Conservation (phyloP, 352 stramenopile genomes). For the Phytophthora ramorum region DNA sequence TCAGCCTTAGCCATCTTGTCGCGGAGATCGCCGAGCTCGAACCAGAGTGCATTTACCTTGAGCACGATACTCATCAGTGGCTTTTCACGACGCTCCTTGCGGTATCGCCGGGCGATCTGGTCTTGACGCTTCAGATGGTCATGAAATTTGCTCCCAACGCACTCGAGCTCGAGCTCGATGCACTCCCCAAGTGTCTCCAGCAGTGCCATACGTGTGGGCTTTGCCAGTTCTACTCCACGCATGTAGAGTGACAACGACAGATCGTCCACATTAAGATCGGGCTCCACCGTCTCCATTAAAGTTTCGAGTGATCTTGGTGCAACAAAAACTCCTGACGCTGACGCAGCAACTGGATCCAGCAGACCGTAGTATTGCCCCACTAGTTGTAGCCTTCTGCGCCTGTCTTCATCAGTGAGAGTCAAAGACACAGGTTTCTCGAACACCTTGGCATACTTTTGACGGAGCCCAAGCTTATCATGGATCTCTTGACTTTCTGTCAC, state of each 20-base stretch:
- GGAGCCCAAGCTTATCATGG: conserved; percentile 45
- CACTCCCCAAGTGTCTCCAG: conserved; percentile 66
- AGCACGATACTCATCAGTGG: conserved; percentile 40
- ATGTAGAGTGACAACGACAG: conserved; percentile 67
- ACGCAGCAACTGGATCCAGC: conserved; percentile 23
- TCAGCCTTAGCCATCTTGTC: conserved; percentile 53
- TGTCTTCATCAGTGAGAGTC: conserved; percentile 53
- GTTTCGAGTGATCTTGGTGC: conserved; percentile 34
- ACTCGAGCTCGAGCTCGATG: conserved; percentile 73
- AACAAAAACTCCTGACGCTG: conserved; percentile 10
- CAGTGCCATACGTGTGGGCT: conserved; percentile 63
- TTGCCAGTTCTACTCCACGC: conserved; percentile 63
- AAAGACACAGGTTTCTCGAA: conserved; percentile 55
- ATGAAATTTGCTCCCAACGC: conserved; percentile 67
- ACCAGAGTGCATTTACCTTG: conserved; percentile 56
- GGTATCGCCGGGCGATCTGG: conserved; percentile 50
- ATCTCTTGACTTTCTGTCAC: conserved; percentile 36
- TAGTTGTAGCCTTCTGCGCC: conserved; percentile 44
- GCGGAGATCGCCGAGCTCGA: conserved; percentile 52
- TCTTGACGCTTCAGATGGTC: conserved; percentile 76
- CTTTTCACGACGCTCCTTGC: conserved; percentile 58
- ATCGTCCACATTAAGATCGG: conserved; percentile 70
- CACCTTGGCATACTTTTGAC: conserved; percentile 55
- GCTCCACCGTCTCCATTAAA: conserved; percentile 68
- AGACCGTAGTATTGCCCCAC: conserved; percentile 70